Base-by-base conservation (phyloP, 306 rosid genomes). In the Argentina anserina region DNA sequence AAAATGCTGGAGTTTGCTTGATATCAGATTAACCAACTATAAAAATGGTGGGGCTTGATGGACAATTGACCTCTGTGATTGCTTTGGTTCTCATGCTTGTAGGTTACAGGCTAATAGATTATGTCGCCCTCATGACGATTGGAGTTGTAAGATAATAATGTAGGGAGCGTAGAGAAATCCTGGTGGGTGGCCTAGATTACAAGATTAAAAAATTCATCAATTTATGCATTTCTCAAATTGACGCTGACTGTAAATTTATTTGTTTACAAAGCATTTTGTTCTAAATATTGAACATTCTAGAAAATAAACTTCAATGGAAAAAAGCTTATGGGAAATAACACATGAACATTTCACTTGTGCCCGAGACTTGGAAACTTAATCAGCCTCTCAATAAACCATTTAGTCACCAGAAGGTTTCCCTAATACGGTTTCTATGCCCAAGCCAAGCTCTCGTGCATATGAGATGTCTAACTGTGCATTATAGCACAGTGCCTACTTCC, bases 51-150 rank as follows among this genome's bases (percentile, higher is more conserved):
- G 96, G 90, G 15, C 40, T 86, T 70, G 47, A 76, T 75, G 82
- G 74, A 1, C 75, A 71, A 75, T n/a, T n/a, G 13, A 0, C 67
- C 2, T 74, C 87, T 43, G 75, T 70, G 3, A 6, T 76, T 34
- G 93, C 87, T 71, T 69, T 91, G 20, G 67, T 45, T 21, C 7
- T 84, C 0, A 91, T 91, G 97, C 75, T 87, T 0, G 47, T 87
- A 31, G 87, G 81, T 46, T 91, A 85, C 43, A 86, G 97, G 58
- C 56, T 91, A 9, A 23, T 91, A 37, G 95, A 92, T 80, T 91
- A 91, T 73, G 2, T 83, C 58, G 84, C 90, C 29, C 85, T 90
- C 37, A 86, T 83, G 91, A 84, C 91, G 78, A 64, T 90, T 79
- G 93, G 96, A 2, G 84, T 75, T 0, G 84, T 70, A 50, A n/a